These are phyloP conservation scores for Forsythia viridissima DNA, from an alignment of 257 asterid genomes.

Conservation along the genomic window DNA sequence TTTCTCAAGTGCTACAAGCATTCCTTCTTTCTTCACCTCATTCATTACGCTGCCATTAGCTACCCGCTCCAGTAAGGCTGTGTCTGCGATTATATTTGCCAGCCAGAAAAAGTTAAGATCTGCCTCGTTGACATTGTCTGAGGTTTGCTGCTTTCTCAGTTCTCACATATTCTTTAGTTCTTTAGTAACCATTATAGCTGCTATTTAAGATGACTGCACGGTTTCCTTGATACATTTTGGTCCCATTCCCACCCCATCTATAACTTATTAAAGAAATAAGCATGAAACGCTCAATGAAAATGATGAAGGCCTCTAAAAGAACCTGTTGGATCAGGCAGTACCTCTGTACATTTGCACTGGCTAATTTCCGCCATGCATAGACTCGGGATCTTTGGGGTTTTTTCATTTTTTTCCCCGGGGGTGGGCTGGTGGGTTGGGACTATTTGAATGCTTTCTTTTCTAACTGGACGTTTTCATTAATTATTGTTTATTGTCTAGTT, in stretches of 20 bases:
- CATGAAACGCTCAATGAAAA: not conserved
- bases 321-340: no score
- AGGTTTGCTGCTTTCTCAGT: conserved; percentile 46
- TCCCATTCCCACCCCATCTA: no score
- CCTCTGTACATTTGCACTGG: no score
- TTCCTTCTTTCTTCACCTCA: conserved; percentile 87
- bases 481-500: no score
- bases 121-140: conserved; percentile 90
- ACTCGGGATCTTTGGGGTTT: no score
- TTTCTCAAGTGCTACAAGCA: conserved; percentile 75
- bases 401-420: no score
- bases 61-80: conserved; percentile 95
- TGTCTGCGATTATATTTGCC: conserved; percentile 84
- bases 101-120: conserved; percentile 68
- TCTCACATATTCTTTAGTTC: not conserved
- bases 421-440: no score
- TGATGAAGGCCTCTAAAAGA: no score
- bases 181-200: not conserved
- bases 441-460: no score
- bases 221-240: no score
- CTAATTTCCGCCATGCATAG: no score
- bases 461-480: no score
- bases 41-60: conserved; percentile 86
- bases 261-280: not conserved
- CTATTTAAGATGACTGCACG: not conserved